phyloP scores from a whole-genome alignment of 208 protist genomes.

The Trypanosoma boissoni region DNA sequence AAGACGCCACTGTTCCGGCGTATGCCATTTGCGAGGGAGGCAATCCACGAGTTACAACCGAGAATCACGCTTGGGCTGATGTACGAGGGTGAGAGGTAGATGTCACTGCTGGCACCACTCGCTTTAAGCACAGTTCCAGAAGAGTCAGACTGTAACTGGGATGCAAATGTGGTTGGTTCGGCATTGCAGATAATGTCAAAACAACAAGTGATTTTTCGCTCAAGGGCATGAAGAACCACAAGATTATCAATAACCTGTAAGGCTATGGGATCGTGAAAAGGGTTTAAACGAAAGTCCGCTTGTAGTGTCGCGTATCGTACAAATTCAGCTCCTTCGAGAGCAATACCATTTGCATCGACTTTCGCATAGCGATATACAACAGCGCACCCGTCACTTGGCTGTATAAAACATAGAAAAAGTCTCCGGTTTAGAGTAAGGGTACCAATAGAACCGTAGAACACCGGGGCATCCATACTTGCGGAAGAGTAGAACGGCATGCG shows the following conservation, averaged over 20 bases:
- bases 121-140: background rate
- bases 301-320: constrained; percentile 23
- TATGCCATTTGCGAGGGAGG: background rate
- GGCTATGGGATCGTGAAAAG: constrained; percentile 19
- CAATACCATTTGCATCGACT: background rate
- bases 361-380: constrained; percentile 29
- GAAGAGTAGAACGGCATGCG: background rate
- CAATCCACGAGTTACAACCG: constrained; percentile 7
- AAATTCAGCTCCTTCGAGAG: constrained; percentile 11
- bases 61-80: background rate
- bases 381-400: constrained; percentile 12
- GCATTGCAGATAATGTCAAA: constrained; percentile 36
- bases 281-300: constrained; percentile 8
- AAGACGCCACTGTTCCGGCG: background rate
- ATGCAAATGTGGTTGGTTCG: background rate
- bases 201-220: constrained; percentile 21
- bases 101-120: background rate
- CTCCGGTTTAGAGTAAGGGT: constrained; percentile 39
- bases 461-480: constrained; percentile 30
- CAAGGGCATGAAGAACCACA: constrained; percentile 38
- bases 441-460: constrained; percentile 28
- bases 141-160: background rate
- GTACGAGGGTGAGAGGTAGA: background rate
- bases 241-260: constrained; percentile 55
- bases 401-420: constrained; percentile 38